phyloP scores from a whole-genome alignment of 768 basidiomycete species.

The Tylopilus felleus region DNA sequence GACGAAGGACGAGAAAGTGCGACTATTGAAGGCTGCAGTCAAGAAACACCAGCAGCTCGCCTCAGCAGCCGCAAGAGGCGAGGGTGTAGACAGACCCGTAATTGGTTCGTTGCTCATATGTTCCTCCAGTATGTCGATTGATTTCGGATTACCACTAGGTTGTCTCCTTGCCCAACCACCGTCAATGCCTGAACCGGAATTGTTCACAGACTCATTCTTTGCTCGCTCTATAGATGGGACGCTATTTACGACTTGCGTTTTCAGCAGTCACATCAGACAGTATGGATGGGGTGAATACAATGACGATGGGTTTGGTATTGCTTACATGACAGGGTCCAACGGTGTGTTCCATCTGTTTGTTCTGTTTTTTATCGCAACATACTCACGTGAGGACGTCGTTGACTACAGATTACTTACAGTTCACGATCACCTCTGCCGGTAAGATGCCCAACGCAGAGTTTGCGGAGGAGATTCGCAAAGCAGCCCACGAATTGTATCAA shows the following conservation, averaged over 20 bases:
- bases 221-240: constrained; percentile 77
- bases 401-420: constrained; percentile 75
- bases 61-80: constrained; percentile 57
- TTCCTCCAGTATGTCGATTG: neutral
- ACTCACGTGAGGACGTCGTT: neutral
- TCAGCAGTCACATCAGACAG: constrained; percentile 76
- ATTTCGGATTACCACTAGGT: constrained; percentile 38
- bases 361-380: neutral
- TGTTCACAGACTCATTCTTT: constrained; percentile 76
- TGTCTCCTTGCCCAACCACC: constrained; percentile 63
- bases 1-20: constrained; percentile 42
- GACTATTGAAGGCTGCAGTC: constrained; percentile 55
- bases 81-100: constrained; percentile 85
- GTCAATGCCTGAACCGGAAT: constrained; percentile 59
- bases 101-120: constrained; percentile 51
- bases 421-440: constrained; percentile 81
- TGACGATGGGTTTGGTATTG: constrained; percentile 90
- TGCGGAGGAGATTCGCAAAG: constrained; percentile 59
- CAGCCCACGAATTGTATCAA: constrained; percentile 66
- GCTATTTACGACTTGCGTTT: constrained; percentile 85
- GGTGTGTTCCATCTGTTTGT: constrained; percentile 40
- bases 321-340: constrained; percentile 87
- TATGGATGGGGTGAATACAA: constrained; percentile 98
- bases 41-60: constrained; percentile 65
- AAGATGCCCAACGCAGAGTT: constrained; percentile 81